Conservation (phyloP, 2,329 filamentous ascomycete species). For the Xylariaceae sp. region DNA sequence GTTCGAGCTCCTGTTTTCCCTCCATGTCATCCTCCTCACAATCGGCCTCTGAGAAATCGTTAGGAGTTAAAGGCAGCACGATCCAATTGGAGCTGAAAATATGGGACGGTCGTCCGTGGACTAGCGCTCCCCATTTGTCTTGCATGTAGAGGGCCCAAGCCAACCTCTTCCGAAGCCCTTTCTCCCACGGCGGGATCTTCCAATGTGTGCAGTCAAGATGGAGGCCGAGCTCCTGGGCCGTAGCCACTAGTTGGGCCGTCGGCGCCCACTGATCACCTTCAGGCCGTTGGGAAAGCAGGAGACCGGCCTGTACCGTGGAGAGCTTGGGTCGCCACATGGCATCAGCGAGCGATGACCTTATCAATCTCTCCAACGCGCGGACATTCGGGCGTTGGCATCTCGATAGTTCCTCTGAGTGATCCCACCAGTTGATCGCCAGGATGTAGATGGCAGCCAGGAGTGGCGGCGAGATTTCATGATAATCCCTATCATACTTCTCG, state of each 20-base stretch:
- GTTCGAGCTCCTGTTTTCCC: slow-evolving; percentile 69
- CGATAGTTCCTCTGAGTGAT: slow-evolving; percentile 72
- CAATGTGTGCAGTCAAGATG: slow-evolving; percentile 87
- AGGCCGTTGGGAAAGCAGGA: slow-evolving; percentile 76
- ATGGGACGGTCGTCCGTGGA: slow-evolving; percentile 77
- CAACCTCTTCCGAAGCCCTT: slow-evolving; percentile 80
- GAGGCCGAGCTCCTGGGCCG: slow-evolving; percentile 85
- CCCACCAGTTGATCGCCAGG: slow-evolving; percentile 88
- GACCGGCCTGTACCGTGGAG: slow-evolving; percentile 78
- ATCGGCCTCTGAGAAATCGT: slow-evolving; percentile 71
- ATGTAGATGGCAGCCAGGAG: slow-evolving; percentile 84
- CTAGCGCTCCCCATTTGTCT: slow-evolving; percentile 82
- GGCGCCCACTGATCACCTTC: slow-evolving; percentile 83
- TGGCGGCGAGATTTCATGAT: slow-evolving; percentile 77
- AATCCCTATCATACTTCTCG: slow-evolving; percentile 76
- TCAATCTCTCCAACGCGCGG: slow-evolving; percentile 74
- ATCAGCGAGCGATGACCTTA: slow-evolving; percentile 74
- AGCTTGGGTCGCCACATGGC: slow-evolving; percentile 84
- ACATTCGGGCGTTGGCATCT: slow-evolving; percentile 72
- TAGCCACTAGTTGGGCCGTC: slow-evolving; percentile 85
- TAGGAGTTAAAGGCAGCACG: slow-evolving; percentile 61
- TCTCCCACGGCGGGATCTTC: slow-evolving; percentile 90
- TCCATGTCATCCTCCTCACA: slow-evolving; percentile 67
- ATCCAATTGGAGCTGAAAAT: slow-evolving; percentile 67
- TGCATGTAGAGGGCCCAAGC: slow-evolving; percentile 95